Evolutionary conservation across 352 stramenopile genomes (phyloP), one percentile per base, ranked within the genome.

Genomic region (Pythium pyrilobum): DNA sequence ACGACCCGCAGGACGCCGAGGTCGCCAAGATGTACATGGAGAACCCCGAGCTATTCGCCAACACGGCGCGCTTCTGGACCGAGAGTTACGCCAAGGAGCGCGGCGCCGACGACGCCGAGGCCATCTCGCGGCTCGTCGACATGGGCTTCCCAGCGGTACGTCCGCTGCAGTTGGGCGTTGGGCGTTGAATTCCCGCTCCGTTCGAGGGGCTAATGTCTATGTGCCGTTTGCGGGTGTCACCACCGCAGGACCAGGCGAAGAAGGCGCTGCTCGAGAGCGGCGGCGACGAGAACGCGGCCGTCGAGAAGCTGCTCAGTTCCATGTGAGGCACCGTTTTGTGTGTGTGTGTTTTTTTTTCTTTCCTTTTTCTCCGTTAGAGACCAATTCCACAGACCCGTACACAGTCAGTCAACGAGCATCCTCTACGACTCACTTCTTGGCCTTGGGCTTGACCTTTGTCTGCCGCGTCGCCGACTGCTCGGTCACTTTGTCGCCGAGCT

Each of bases 11-110:
- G 66, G 95, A 99, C 69, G 95, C 95, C 4, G 85, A 98, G 66
- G 95, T 98, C 36, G 95, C 94, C 27, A 91, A 92, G 50, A 98
- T 99, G 95, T 98, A 98, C 66, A 77, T 97, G 50, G 67, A 92
- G 12, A 84, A 98, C 65, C 81, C 84, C 45, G 69, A 83, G 33
- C 85, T 95, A 60, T 99, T 98, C 69, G 80, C 91, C 33, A 89
- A 84, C 52, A 98, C 92, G 54, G 96, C 95, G 23, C 94, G 91
- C 51, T 98, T 97, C 56, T 99, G 96, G 96, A 98, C 93, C 20
- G 86, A 98, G 67, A 95, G 75, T 33, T 98, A 98, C 71, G 95
- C 87, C n/a, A 89, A 88, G 53, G 72, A 83, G 29, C 77, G 74
- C 42, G 63, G 72, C 12, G 72, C 67, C 27, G 66, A 77, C 52